phyloP scores from a whole-genome alignment of 352 stramenopile species.

The Phytophthora fragariae region DNA sequence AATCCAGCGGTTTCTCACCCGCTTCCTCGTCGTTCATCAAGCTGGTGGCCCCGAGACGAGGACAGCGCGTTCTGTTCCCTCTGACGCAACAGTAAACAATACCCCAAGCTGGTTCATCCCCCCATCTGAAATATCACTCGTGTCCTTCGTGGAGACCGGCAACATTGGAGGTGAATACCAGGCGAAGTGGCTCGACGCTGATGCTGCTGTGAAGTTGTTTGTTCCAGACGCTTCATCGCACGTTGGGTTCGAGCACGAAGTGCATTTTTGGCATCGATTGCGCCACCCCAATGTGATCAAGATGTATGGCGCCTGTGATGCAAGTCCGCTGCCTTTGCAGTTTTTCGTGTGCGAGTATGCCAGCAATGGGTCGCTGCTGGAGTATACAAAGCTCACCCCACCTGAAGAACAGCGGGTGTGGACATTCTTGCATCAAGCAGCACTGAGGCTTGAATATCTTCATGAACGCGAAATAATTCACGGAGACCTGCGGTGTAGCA shows the following conservation, averaged over 20 bases:
- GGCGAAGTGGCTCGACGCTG: background rate
- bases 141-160: conserved; percentile 12
- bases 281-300: conserved; percentile 7
- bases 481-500: background rate
- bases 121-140: too few species aligned
- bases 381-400: background rate
- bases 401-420: background rate
- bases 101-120: background rate
- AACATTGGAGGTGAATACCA: background rate
- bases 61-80: background rate
- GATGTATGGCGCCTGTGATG: conserved; percentile 5
- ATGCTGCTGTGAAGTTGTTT: conserved; percentile 3
- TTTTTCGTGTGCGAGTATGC: background rate
- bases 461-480: too few species aligned
- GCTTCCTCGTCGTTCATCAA: background rate
- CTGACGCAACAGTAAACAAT: background rate
- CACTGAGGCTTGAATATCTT: too few species aligned
- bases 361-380: conserved; percentile 4
- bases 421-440: too few species aligned
- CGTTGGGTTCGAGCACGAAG: background rate
- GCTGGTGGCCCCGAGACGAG: background rate
- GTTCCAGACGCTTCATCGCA: background rate
- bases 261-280: conserved; percentile 1
- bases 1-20: background rate
- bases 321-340: background rate